Percentiles rank a stretch among this genome's conserved stretches.
Conservation (phyloP, 345 rosid species). For the Eucalyptus urophylla region DNA sequence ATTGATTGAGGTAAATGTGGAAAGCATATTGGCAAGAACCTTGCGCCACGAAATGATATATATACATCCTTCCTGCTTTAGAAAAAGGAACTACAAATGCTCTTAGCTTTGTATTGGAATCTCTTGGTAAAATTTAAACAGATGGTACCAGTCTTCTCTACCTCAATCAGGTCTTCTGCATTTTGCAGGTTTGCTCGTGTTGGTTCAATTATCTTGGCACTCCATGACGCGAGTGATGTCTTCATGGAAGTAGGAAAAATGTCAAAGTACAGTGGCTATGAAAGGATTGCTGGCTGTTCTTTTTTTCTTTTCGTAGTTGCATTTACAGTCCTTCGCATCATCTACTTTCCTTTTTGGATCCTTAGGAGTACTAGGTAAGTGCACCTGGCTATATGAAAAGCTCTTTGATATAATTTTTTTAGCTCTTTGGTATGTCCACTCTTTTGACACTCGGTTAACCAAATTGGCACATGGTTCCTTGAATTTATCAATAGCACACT, state of each 20-base stretch:
- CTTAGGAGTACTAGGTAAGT: conserved; percentile 74
- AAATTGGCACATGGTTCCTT: neutral
- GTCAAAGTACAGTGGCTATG: conserved; percentile 75
- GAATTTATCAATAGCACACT: neutral
- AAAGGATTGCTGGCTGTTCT: conserved; percentile 31
- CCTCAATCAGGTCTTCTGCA: neutral
- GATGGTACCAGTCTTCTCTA: neutral
- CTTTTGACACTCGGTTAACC: neutral
- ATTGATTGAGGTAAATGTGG: neutral
- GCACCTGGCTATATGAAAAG: neutral
- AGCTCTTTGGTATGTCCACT: neutral
- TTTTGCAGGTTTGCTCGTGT: conserved; percentile 56
- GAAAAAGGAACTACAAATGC: neutral
- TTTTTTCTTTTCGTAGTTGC: conserved; percentile 39
- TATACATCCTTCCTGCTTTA: neutral
- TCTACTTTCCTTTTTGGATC: conserved; percentile 61
- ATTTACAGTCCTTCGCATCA: conserved; percentile 48
- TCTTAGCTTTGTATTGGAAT: neutral
- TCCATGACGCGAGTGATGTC: conserved; percentile 69
- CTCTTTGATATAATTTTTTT: neutral
- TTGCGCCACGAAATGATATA: neutral
- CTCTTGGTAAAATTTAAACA: neutral
- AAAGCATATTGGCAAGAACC: neutral
- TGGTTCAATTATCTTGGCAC: conserved; percentile 53
- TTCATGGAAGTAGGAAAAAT: conserved; percentile 74